Percentiles rank a stretch among this genome's conserved stretches.
phyloP scores from a whole-genome alignment of 176 grass and related monocot species.

The Themeda triandra region DNA sequence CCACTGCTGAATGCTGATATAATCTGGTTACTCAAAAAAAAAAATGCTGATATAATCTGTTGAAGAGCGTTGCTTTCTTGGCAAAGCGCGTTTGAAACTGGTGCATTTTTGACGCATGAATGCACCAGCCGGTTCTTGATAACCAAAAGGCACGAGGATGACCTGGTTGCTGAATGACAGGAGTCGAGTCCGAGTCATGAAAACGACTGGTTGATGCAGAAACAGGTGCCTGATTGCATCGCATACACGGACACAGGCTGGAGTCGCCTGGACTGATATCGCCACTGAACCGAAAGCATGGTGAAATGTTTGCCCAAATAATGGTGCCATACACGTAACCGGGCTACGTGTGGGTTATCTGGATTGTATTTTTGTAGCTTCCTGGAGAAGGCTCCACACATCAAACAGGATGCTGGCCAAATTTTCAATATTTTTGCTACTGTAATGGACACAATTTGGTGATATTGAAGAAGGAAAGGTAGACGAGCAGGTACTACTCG shows the following conservation, averaged over 20 bases:
- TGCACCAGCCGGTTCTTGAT: conserved; percentile 6
- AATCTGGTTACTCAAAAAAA: too few species aligned
- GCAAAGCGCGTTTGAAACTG: background rate
- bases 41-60: conserved; percentile 4
- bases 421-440: background rate
- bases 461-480: too few species aligned
- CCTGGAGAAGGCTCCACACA: background rate
- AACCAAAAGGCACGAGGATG: conserved; percentile 4
- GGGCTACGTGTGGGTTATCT: background rate
- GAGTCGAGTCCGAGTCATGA: conserved; percentile 32
- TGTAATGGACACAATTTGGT: background rate
- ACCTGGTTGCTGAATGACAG: conserved; percentile 14
- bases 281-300: conserved; percentile 18
- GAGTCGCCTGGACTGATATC: background rate
- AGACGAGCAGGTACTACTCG: background rate
- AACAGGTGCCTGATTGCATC: conserved; percentile 9
- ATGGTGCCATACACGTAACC: background rate
- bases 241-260: background rate
- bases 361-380: background rate
- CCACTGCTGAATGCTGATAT: background rate
- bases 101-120: background rate
- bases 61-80: background rate
- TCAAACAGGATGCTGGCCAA: background rate
- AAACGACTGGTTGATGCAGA: conserved; percentile 5
- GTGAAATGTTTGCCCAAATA: background rate